A percentile compares a stretch with the other conserved stretches of the same genome.
Evolutionary conservation across 495 filamentous ascomycete species (phyloP).

Genomic region (Podospora anserina): DNA sequence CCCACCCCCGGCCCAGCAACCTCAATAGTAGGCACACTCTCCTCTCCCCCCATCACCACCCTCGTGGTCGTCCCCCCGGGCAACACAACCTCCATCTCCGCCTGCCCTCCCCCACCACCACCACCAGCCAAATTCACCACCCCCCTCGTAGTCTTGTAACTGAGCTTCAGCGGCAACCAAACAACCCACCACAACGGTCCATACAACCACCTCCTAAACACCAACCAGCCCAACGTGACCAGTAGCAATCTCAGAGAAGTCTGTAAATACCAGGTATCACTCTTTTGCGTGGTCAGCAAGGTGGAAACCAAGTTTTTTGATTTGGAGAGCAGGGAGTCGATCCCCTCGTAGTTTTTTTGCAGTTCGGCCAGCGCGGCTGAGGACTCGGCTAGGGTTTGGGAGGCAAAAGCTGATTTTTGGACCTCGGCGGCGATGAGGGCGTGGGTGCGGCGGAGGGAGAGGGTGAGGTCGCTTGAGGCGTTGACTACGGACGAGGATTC

Average conservation of each 20-base stretch:
- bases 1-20: conserved; percentile 24
- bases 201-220: conserved; percentile 80
- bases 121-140: conserved; percentile 33
- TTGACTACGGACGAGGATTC: conserved; percentile 49
- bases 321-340: conserved; percentile 71
- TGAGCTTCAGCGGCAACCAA: conserved; percentile 71
- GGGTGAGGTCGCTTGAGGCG: conserved; percentile 79
- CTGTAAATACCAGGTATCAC: conserved; percentile 94
- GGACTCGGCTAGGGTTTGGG: conserved; percentile 77
- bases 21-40: conserved; percentile 46
- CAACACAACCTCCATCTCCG: conserved; percentile 35
- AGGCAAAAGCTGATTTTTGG: conserved; percentile 77
- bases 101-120: conserved; percentile 19
- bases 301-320: conserved; percentile 73
- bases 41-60: conserved; percentile 43
- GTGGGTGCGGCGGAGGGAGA: conserved; percentile 79
- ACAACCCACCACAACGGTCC: conserved; percentile 87
- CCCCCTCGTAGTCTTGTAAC: conserved; percentile 45
- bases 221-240: conserved; percentile 74
- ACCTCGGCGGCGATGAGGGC: conserved; percentile 79
- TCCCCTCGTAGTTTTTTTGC: conserved; percentile 69
- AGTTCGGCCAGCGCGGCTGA: conserved; percentile 77
- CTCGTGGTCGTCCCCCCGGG: conserved; percentile 26
- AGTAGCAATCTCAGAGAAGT: conserved; percentile 79
- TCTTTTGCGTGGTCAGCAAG: conserved; percentile 81